Evolutionary conservation across 106 monocot species (phyloP).

Genomic region (Vanilla planifolia): DNA sequence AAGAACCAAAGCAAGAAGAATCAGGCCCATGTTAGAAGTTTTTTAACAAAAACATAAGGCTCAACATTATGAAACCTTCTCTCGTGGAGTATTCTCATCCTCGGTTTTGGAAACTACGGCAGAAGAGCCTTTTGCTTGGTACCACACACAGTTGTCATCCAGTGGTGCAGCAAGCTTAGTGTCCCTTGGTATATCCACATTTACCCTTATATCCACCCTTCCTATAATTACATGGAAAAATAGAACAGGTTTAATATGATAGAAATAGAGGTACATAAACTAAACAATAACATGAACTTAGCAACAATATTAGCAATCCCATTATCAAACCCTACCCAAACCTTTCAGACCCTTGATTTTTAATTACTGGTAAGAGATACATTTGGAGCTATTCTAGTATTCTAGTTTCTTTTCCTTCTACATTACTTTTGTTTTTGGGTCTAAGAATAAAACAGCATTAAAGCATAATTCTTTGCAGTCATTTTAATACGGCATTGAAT

Average conservation of each 20-base stretch:
- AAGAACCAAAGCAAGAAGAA: not conserved
- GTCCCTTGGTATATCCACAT: slow-evolving; percentile 46
- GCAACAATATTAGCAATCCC: no score
- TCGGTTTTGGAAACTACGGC: slow-evolving; percentile 42
- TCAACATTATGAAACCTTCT: slow-evolving; percentile 40
- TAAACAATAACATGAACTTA: not conserved
- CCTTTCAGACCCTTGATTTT: no score
- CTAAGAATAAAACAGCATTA: no score
- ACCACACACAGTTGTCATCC: slow-evolving; percentile 58
- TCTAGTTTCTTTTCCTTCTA: no score
- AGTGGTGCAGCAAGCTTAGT: slow-evolving; percentile 47
- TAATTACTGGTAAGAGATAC: no score
- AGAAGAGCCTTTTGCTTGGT: slow-evolving; percentile 80
- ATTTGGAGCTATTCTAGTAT: no score
- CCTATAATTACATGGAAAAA: slow-evolving; percentile 30
- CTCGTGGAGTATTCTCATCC: slow-evolving; percentile 13
- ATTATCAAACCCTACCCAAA: no score
- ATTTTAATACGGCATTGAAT: no score
- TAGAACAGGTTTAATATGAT: not conserved
- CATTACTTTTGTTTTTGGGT: no score
- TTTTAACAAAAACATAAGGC: not conserved
- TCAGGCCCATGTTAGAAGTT: not conserved
- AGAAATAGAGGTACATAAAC: not conserved
- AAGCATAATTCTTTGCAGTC: no score
- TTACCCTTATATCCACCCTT: slow-evolving; percentile 55